These are phyloP conservation scores for Candida frijolesensis DNA, from an alignment of 1,139 yeast species.

Conservation along the genomic window DNA sequence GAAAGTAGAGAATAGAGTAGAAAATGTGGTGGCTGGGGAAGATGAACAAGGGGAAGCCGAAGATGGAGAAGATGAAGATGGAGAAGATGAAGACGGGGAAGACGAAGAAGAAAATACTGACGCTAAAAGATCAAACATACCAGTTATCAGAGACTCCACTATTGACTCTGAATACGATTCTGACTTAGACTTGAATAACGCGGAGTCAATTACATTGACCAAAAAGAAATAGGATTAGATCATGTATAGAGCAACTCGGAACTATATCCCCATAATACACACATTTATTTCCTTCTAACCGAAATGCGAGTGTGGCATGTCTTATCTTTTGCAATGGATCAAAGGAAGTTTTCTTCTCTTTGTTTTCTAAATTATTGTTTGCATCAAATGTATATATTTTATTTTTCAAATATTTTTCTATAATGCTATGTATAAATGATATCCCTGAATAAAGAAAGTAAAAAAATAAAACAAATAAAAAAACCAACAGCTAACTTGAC, in stretches of 20 bases:
- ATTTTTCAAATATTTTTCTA: background rate
- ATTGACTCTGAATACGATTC: conserved; percentile 33
- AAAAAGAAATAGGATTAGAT: background rate
- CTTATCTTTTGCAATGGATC: conserved; percentile 9
- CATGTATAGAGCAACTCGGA: too few relatives aligned
- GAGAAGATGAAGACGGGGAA: conserved; percentile 10
- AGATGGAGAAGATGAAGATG: conserved; percentile 12
- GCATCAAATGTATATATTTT: background rate
- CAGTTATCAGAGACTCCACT: conserved; percentile 21
- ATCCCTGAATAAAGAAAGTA: background rate
- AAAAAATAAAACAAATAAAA: background rate
- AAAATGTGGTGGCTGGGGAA: background rate
- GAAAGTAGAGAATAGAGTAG: conserved; percentile 11
- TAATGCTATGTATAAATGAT: conserved; percentile 1
- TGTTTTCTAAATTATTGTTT: too few relatives aligned
- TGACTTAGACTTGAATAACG: conserved; percentile 25
- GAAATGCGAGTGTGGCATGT: conserved; percentile 11
- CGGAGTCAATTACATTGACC: conserved; percentile 12
- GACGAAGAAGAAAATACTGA: background rate
- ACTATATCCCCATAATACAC: too few relatives aligned
- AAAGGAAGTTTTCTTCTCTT: background rate
- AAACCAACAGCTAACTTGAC: background rate
- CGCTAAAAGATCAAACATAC: background rate
- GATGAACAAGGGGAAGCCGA: conserved; percentile 8
- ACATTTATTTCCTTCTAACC: conserved; percentile 4